Evolutionary conservation across 2,329 filamentous ascomycete species (phyloP).

Genomic region (Xylariaceae sp.): DNA sequence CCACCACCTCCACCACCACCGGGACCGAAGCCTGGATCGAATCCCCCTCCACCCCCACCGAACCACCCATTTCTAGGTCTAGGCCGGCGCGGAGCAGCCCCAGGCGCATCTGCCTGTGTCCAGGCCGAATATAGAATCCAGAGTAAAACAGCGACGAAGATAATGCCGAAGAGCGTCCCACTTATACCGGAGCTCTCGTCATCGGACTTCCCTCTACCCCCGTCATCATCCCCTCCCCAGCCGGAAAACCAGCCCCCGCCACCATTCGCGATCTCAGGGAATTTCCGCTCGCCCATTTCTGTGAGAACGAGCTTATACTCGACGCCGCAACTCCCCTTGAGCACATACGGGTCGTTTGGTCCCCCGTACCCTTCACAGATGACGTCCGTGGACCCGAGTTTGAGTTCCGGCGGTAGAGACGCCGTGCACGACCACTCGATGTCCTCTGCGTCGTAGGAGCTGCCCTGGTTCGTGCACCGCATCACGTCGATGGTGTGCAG

Average conservation of each 20-base stretch:
- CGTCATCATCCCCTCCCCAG: slow-evolving; percentile 13
- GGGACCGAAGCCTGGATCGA: slow-evolving; percentile 40
- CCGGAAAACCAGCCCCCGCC: slow-evolving; percentile 33
- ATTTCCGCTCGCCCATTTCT: slow-evolving; percentile 65
- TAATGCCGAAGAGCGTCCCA: slow-evolving; percentile 50
- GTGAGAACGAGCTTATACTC: slow-evolving; percentile 82
- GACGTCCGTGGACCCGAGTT: slow-evolving; percentile 81
- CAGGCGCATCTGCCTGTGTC: slow-evolving; percentile 4
- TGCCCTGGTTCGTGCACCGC: slow-evolving; percentile 83
- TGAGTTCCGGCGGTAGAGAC: slow-evolving; percentile 54
- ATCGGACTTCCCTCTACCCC: slow-evolving; percentile 23
- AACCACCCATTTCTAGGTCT: slow-evolving; percentile 32
- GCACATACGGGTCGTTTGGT: slow-evolving; percentile 74
- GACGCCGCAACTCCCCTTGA: slow-evolving; percentile 88
- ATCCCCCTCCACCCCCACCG: slow-evolving; percentile 37
- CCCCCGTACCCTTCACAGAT: slow-evolving; percentile 82
- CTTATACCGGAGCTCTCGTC: slow-evolving; percentile 30
- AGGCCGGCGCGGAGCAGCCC: slow-evolving; percentile 15
- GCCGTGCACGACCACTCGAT: slow-evolving; percentile 86
- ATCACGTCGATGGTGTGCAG: slow-evolving; percentile 74
- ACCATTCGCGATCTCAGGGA: slow-evolving; percentile 49
- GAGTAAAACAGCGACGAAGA: slow-evolving; percentile 55
- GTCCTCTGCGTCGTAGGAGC: slow-evolving; percentile 72
- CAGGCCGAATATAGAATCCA: slow-evolving; percentile 60
- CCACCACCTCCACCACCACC: slow-evolving; percentile 36